Evolutionary conservation across 495 filamentous ascomycete species (phyloP).

Genomic region (Penicillium angulare): DNA sequence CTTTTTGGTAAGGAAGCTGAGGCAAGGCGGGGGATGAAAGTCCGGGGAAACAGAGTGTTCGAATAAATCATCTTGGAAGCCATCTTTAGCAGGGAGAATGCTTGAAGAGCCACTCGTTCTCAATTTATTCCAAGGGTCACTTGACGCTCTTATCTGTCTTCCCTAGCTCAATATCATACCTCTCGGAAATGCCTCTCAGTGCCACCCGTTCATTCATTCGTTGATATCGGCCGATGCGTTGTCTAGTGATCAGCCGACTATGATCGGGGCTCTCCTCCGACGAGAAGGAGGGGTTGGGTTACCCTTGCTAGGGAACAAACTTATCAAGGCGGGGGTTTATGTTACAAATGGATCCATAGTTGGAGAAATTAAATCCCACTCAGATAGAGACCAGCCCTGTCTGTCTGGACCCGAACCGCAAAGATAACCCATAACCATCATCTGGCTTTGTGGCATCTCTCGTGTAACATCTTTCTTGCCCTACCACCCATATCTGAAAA

Average conservation of each 20-base stretch:
- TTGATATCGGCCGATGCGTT: background rate
- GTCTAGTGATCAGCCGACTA: conserved; percentile 11
- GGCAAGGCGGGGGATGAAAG: background rate
- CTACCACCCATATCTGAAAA: too few relatives aligned
- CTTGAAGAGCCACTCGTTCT: too few relatives aligned
- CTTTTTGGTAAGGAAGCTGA: background rate
- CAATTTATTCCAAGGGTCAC: too few relatives aligned
- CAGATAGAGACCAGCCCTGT: too few relatives aligned
- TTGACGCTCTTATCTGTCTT: too few relatives aligned
- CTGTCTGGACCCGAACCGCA: too few relatives aligned
- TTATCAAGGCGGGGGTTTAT: background rate
- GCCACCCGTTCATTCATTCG: background rate
- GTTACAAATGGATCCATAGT: background rate
- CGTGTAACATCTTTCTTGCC: too few relatives aligned
- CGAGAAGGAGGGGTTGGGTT: conserved; percentile 10
- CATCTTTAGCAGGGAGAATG: too few relatives aligned
- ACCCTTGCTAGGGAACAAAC: background rate
- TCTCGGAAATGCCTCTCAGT: background rate
- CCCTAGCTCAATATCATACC: too few relatives aligned
- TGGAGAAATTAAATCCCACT: too few relatives aligned
- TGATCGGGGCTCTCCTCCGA: conserved; percentile 20
- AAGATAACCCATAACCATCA: too few relatives aligned
- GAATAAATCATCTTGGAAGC: conserved; percentile 11
- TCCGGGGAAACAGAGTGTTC: conserved; percentile 1
- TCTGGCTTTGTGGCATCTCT: too few relatives aligned